Evolutionary conservation across 2,329 filamentous ascomycete genomes (phyloP).

Genomic region (Stagonosporopsis rhizophila): DNA sequence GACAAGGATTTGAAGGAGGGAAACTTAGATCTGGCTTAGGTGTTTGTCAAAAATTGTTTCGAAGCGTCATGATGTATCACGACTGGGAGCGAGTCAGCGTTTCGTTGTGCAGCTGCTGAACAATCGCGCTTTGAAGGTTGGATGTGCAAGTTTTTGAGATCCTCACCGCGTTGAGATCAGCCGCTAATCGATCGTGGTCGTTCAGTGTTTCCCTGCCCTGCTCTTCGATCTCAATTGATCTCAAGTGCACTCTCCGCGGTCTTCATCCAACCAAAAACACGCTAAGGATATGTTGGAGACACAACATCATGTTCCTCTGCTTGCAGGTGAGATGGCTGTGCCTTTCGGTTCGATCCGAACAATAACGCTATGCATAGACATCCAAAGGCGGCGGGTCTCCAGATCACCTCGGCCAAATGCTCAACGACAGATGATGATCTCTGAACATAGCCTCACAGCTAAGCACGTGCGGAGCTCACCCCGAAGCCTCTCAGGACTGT

Average conservation of each 20-base stretch:
- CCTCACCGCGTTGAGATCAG: neutral
- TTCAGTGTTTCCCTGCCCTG: neutral
- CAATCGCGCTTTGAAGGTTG: neutral
- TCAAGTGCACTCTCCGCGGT: neutral
- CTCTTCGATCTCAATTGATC: neutral
- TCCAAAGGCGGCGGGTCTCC: neutral
- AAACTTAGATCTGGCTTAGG: slow-evolving; percentile 7
- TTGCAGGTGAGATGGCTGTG: neutral
- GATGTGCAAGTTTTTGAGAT: neutral
- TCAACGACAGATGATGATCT: neutral
- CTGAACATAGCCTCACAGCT: neutral
- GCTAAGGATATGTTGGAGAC: neutral
- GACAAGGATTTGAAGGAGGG: slow-evolving; percentile 19
- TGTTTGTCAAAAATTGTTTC: neutral
- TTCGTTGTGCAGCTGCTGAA: no score
- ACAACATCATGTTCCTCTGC: neutral
- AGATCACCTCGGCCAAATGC: neutral
- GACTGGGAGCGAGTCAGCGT: neutral
- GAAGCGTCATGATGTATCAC: no score
- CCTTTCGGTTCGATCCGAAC: slow-evolving; percentile 7
- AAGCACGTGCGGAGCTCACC: slow-evolving; percentile 11
- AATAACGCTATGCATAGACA: slow-evolving; percentile 1
- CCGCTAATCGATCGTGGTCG: neutral
- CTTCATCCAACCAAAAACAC: neutral
- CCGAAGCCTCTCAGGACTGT: neutral